Evolutionary conservation across 1,284 basidiomycete species (phyloP).

Genomic region (Boletellus deceptivus): DNA sequence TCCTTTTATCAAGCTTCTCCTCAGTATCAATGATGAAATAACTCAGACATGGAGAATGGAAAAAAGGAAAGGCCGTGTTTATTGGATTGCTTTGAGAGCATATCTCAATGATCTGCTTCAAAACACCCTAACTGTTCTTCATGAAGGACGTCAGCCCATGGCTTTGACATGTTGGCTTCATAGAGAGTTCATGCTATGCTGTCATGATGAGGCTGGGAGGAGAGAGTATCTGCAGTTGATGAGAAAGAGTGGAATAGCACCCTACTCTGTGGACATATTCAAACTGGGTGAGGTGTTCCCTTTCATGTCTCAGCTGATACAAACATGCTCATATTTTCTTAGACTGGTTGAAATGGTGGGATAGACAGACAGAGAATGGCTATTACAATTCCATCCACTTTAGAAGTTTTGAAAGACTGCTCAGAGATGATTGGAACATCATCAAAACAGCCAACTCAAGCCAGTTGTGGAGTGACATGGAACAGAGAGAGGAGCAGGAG

Average conservation of each 20-base stretch:
- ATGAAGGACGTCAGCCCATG: not conserved
- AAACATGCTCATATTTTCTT: no score
- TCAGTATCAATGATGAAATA: not conserved
- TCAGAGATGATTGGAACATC: not conserved
- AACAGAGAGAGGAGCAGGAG: no score
- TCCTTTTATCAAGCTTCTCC: not conserved
- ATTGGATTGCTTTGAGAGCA: conserved; percentile 2
- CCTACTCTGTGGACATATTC: conserved; percentile 3
- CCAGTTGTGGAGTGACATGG: not conserved
- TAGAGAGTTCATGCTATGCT: conserved; percentile 9
- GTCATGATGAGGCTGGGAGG: conserved; percentile 4
- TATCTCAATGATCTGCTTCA: conserved; percentile 2
- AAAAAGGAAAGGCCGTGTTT: not conserved
- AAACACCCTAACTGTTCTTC: not conserved
- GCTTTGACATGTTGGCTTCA: conserved; percentile 5
- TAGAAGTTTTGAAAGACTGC: not conserved
- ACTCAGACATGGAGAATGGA: not conserved
- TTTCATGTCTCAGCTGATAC: not conserved
- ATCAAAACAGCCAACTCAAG: not conserved
- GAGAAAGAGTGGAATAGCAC: not conserved
- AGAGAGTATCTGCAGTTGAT: not conserved
- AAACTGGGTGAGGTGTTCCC: not conserved
- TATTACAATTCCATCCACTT: not conserved
- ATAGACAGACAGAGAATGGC: not conserved
- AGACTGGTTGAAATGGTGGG: not conserved